A percentile compares a stretch with the other conserved stretches of the same genome.
Conservation (phyloP, 179 eudicot species). For the Silene vulgaris region DNA sequence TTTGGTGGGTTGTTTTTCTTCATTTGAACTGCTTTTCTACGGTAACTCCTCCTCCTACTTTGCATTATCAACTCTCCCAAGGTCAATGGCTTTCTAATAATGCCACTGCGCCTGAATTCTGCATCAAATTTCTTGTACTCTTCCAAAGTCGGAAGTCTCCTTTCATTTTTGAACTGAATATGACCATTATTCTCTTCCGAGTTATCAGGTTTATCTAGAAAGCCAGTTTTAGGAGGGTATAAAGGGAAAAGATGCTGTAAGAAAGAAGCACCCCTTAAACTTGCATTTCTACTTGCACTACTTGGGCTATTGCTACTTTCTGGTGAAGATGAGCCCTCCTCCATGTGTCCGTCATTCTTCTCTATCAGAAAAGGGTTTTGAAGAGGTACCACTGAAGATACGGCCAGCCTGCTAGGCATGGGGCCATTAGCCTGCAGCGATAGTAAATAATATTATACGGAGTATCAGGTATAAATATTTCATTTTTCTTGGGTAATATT, state of each 20-base stretch:
- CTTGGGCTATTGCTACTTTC: conserved; percentile 38
- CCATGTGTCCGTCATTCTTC: conserved; percentile 21
- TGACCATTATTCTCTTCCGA: conserved; percentile 18
- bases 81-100: conserved; percentile 41
- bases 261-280: conserved; percentile 57
- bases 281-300: conserved; percentile 42
- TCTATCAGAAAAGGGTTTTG: conserved; percentile 24
- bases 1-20: conserved; percentile 37
- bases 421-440: conserved; percentile 26
- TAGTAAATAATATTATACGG: not conserved
- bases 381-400: conserved; percentile 31
- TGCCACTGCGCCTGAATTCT: conserved; percentile 35
- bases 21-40: conserved; percentile 46
- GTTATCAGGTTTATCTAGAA: conserved; percentile 27
- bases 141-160: conserved; percentile 17
- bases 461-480: not conserved
- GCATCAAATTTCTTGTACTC: conserved; percentile 26
- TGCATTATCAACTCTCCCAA: conserved; percentile 80
- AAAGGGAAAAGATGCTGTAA: conserved; percentile 72
- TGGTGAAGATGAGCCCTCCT: conserved; percentile 45
- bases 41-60: conserved; percentile 68
- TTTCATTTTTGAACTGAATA: conserved; percentile 12
- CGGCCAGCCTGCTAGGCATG: conserved; percentile 16
- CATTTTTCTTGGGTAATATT: not conserved
- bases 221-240: conserved; percentile 38